phyloP scores from a whole-genome alignment of 169 alveolate genomes.

The Cryptosporidium xiaoi region DNA sequence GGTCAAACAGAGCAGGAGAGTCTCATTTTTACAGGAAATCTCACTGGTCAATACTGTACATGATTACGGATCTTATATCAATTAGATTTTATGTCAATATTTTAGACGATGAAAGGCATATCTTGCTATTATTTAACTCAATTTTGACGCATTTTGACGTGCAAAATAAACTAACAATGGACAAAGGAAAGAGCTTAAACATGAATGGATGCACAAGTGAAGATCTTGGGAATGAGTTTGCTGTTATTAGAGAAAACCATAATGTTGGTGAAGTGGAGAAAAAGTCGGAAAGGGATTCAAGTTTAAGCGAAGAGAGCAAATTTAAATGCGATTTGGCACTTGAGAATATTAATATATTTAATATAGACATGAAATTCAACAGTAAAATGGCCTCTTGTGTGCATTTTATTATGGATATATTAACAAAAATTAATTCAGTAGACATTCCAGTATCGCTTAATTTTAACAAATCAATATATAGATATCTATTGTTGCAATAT shows the following conservation, averaged over 20 bases:
- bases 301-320: too few species aligned
- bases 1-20: slow-evolving; percentile 20
- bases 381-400: background rate
- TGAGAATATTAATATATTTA: background rate
- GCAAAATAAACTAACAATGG: background rate
- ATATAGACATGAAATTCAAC: background rate
- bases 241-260: too few species aligned
- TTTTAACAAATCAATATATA: slow-evolving; percentile 9
- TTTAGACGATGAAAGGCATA: background rate
- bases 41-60: slow-evolving; percentile 59
- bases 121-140: slow-evolving; percentile 8
- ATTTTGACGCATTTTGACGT: slow-evolving; percentile 29
- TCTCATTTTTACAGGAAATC: slow-evolving; percentile 68
- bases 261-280: too few species aligned
- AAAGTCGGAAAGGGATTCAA: too few species aligned
- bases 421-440: slow-evolving; percentile 13
- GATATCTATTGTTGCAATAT: slow-evolving; percentile 41
- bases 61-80: slow-evolving; percentile 21
- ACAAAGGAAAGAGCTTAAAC: background rate
- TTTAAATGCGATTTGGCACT: background rate
- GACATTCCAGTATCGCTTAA: slow-evolving; percentile 51
- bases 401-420: slow-evolving; percentile 32
- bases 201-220: too few species aligned
- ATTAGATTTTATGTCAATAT: slow-evolving; percentile 10
- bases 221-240: too few species aligned